These are phyloP conservation scores for Verbena officinalis DNA, from an alignment of 257 asterid genomes.

Conservation along the genomic window DNA sequence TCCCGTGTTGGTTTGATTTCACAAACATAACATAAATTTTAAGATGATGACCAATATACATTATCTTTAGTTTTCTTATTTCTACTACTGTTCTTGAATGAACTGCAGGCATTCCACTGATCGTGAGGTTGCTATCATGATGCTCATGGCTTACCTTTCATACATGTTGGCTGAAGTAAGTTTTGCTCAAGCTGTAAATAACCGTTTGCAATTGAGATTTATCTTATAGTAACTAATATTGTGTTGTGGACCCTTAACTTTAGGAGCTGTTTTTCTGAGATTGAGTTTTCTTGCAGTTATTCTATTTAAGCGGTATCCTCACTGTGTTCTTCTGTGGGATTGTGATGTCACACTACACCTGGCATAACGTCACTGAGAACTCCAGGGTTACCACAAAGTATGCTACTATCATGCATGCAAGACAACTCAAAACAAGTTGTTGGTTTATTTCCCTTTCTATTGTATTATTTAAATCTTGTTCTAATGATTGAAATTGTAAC, in stretches of 20 bases:
- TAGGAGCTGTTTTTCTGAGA: conserved; percentile 24
- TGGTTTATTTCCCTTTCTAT: conserved; percentile 17
- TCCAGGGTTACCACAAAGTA: conserved; percentile 97
- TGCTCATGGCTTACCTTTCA: conserved; percentile 97
- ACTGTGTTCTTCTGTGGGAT: conserved; percentile 98
- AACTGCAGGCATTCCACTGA: conserved; percentile 91
- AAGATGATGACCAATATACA: not conserved
- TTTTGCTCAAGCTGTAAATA: conserved; percentile 12
- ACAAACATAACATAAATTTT: not conserved
- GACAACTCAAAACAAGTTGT: not conserved
- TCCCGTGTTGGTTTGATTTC: conserved; percentile 15
- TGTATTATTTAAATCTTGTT: conserved; percentile 19
- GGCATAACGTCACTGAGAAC: conserved; percentile 99
- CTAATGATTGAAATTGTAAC: conserved; percentile 29
- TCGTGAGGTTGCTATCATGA: conserved; percentile 98
- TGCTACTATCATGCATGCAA: conserved; percentile 24
- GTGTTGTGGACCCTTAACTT: conserved; percentile 21
- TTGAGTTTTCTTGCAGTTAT: conserved; percentile 58
- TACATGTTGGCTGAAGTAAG: conserved; percentile 97
- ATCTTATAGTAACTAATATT: conserved; percentile 17
- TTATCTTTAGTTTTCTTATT: conserved; percentile 22
- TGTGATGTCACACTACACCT: conserved; percentile 98
- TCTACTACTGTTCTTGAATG: conserved; percentile 24
- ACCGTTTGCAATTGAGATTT: conserved; percentile 13
- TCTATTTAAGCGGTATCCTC: conserved; percentile 88